Evolutionary conservation across 805 yeast species (phyloP), one percentile per base, ranked within the genome.

Genomic region (Pichia thaimueangensis): DNA sequence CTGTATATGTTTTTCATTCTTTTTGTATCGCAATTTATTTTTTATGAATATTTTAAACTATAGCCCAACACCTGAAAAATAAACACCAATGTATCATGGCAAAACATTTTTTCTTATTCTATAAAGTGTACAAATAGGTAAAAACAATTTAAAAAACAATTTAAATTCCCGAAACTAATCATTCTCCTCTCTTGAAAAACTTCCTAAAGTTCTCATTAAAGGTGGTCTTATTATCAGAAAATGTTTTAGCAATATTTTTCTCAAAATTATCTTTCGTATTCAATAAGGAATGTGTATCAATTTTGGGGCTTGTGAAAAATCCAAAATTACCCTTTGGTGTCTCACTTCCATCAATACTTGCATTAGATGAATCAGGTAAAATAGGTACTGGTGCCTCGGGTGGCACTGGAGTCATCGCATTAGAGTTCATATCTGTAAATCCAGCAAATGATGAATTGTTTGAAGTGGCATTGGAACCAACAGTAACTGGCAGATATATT

Each of bases 201-300:
- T 82, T 75, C 8, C 86, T 85, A 46, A 82, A 70, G 48, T 80
- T 81, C 54, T 82, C 87, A 55, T 80, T 80, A 42, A 82, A 80
- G 57, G 67, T 80, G 21, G 79, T 79, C 43, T 77, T 77, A 33
- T 70, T 77, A 45, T 81, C 87, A 15, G 50, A 50, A 60, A 66
- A 44, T 59, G 66, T 73, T 67, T 54, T 73, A 39, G 53, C 73
- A 50, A 60, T 66, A 64, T 61, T 70, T 60, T 58, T 74, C 65
- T 62, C 67, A 15, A 57, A 65, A 50, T 58, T 58, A 38, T 69
- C 72, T 47, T 69, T 69, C 19, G 73, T 70, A 40, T 62, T 68
- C 22, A 67, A 47, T 20, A 49, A 56, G 37, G 62, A 44, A 37
- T 54, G 55, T 37, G 56, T 57, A 43, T 59, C 63, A 21, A 58